Conservation (phyloP, 331 rosid species). For the Prunus yedoensis region DNA sequence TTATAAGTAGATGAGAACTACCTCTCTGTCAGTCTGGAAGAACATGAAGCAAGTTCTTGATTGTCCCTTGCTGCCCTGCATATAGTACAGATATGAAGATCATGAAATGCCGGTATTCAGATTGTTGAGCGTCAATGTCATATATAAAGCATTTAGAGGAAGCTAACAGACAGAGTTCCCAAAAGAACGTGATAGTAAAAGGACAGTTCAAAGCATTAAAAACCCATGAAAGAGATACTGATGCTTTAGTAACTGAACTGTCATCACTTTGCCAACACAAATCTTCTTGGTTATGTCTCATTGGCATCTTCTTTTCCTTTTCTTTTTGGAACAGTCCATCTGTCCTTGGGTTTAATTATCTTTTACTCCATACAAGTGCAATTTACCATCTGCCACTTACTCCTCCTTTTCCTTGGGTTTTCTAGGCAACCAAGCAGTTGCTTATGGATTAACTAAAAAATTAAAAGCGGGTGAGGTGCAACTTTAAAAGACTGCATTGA, state of each 20-base stretch:
- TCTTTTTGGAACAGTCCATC: neutral
- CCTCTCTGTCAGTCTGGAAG: neutral
- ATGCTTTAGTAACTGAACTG: slow-evolving; percentile 26
- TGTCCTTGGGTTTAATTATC: neutral
- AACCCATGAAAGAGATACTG: slow-evolving; percentile 22
- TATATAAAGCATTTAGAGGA: slow-evolving; percentile 3
- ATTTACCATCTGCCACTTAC: neutral
- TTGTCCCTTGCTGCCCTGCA: neutral
- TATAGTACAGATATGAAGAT: neutral
- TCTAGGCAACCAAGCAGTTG: neutral
- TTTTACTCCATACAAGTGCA: neutral
- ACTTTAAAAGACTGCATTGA: neutral
- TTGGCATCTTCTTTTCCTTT: slow-evolving; percentile 9
- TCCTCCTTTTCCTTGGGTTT: neutral
- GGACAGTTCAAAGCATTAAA: slow-evolving; percentile 26
- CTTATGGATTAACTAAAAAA: neutral
- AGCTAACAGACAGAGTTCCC: slow-evolving; percentile 2
- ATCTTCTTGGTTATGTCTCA: slow-evolving; percentile 3
- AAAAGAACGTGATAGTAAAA: slow-evolving; percentile 15
- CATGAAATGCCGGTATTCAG: neutral
- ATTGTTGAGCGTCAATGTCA: neutral
- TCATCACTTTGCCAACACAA: slow-evolving; percentile 23
- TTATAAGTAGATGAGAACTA: neutral
- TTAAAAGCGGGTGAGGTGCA: neutral
- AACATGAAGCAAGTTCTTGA: slow-evolving; percentile 21